Evolutionary conservation across 169 alveolate genomes (phyloP), one percentile per base, ranked within the genome.

Genomic region (Blepharisma undulans): DNA sequence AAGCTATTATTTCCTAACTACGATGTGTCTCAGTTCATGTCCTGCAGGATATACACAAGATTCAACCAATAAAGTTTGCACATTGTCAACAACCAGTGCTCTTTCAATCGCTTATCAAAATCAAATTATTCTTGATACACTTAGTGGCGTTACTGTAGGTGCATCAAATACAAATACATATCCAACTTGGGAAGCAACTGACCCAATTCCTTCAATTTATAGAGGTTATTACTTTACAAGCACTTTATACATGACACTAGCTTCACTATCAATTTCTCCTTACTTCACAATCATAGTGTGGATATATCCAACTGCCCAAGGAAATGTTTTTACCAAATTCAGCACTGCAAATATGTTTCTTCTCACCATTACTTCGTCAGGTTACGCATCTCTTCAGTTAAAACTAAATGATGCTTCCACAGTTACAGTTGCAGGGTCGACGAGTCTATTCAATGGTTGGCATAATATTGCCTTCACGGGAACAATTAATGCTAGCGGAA

Each of bases 31-130:
- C 7, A 22, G 76, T 22, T 34, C 74, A 32, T 82, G 89, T 30
- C 89, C 89, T 22, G 12, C 72, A 22, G 89, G 89, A 8, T 82
- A 82, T 12, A 34, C 34, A 2, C 34, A 27, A 27, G 86, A 78
- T 78, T 27, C 61, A 6, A 78, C 34, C 18, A 78, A 78, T 29
- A 0, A 1, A 10, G 14, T 48, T 48, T 48, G 66, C 66, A 2
- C 66, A 48, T 18, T 48, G 66, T 48, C 66, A 12, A 48, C 66
- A 48, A 48, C 66, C 66, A 48, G 0, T 48, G 12, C 66, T 48
- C 66, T 48, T 18, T 48, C 66, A 3, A 10, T 48, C 7, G 66
- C 14, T 48, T 48, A 10, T 5, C 66, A 48, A 18, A 48, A 48
- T 48, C 66, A 48, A 48, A 48, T 48, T 48, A 18, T 18, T 48